These are phyloP conservation scores for Xylaria sp. DNA, from an alignment of 495 filamentous ascomycete species.

Conservation along the genomic window DNA sequence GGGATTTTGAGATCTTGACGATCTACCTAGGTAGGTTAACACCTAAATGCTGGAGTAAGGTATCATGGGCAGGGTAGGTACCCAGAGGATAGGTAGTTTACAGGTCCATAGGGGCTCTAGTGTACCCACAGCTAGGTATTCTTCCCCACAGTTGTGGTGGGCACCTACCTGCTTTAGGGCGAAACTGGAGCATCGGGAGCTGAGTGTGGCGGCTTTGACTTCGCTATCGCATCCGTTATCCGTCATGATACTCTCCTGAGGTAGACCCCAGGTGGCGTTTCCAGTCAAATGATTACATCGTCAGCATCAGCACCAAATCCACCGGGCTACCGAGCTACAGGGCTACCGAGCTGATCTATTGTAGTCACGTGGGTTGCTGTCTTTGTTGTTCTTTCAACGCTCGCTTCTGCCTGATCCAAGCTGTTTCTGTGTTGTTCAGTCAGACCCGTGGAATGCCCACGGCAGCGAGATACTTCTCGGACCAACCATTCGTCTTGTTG, in stretches of 20 bases:
- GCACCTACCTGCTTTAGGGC: neutral
- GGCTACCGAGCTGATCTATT: neutral
- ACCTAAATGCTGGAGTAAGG: neutral
- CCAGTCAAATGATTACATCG: neutral
- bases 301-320: neutral
- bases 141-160: neutral
- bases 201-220: neutral
- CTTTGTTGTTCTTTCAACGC: conserved; percentile 9
- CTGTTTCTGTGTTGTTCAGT: neutral
- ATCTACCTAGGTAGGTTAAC: too few species aligned
- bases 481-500: neutral
- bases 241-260: neutral
- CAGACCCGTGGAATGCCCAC: conserved; percentile 3
- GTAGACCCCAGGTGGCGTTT: neutral
- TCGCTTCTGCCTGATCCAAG: neutral
- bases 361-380: neutral
- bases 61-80: neutral
- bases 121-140: conserved; percentile 3
- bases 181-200: neutral
- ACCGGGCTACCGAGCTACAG: neutral
- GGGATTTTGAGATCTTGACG: neutral
- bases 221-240: neutral
- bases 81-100: neutral
- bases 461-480: conserved; percentile 11
- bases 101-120: neutral